Percentiles rank a stretch among this genome's conserved stretches.
phyloP scores from a whole-genome alignment of 441 rosid species.

The Populus hybrid region DNA sequence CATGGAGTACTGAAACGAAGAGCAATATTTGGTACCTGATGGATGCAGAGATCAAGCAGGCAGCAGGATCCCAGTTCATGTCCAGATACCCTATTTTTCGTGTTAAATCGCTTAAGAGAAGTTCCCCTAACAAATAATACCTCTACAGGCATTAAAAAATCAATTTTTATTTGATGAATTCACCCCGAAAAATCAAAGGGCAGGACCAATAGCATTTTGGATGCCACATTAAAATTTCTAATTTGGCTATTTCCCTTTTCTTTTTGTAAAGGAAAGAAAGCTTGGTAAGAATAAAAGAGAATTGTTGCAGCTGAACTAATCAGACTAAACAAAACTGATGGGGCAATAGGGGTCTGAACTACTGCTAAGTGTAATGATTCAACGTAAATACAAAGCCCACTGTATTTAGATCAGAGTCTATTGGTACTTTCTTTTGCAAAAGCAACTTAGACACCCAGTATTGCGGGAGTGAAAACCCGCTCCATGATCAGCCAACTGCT shows the following conservation, averaged over 20 bases:
- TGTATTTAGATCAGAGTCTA: neutral
- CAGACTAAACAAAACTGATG: neutral
- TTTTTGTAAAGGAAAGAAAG: neutral
- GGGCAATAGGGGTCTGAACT: neutral
- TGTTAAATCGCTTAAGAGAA: too few species aligned
- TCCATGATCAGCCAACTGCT: conserved; percentile 29
- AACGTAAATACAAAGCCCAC: neutral
- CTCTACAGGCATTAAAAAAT: too few species aligned
- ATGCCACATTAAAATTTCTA: neutral
- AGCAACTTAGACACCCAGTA: neutral
- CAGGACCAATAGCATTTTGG: neutral
- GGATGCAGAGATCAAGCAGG: too few species aligned
- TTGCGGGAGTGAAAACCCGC: neutral
- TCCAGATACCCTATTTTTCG: too few species aligned
- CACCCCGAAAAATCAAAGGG: neutral
- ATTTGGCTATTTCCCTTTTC: neutral
- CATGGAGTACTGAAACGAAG: too few species aligned
- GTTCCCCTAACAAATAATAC: too few species aligned
- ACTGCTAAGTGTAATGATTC: neutral
- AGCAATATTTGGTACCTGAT: too few species aligned
- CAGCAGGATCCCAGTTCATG: too few species aligned
- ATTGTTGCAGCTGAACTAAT: neutral
- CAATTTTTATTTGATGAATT: neutral
- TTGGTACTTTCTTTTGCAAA: neutral
- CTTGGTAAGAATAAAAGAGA: neutral